Evolutionary conservation across 2,329 filamentous ascomycete species (phyloP).

Genomic region (Penicillium sp.): DNA sequence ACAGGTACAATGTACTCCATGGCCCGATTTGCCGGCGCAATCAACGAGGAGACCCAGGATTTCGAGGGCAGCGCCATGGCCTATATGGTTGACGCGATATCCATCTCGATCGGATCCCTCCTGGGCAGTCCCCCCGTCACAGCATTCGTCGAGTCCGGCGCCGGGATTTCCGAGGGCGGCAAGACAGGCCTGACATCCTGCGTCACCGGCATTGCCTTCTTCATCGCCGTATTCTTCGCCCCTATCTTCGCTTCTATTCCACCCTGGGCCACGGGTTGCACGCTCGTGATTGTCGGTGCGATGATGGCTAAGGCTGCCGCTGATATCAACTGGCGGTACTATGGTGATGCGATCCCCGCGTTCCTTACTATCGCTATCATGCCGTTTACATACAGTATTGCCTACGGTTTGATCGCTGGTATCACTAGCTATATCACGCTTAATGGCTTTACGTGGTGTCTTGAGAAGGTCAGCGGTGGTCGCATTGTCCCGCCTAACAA

Average conservation of each 20-base stretch:
- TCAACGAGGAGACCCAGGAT: constrained; percentile 79
- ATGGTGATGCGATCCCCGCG: constrained; percentile 78
- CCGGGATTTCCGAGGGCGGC: constrained; percentile 83
- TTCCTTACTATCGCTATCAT: constrained; percentile 81
- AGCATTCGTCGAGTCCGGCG: constrained; percentile 84
- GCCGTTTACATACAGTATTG: constrained; percentile 88
- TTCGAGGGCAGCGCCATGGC: constrained; percentile 82
- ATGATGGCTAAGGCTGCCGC: constrained; percentile 77
- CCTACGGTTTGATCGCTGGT: constrained; percentile 79
- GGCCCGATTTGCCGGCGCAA: constrained; percentile 76
- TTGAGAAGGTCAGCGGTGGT: constrained; percentile 65
- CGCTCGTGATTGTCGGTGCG: constrained; percentile 81
- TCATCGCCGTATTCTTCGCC: constrained; percentile 83
- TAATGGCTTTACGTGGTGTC: constrained; percentile 67
- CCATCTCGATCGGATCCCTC: constrained; percentile 75
- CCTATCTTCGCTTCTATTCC: constrained; percentile 88
- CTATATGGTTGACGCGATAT: constrained; percentile 76
- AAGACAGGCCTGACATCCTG: constrained; percentile 82
- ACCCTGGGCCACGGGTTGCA: constrained; percentile 83
- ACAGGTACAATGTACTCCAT: constrained; percentile 87
- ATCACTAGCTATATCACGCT: constrained; percentile 73
- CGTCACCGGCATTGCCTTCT: constrained; percentile 75
- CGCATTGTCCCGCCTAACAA: constrained; percentile 72
- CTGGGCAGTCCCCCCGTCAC: constrained; percentile 79
- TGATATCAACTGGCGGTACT: constrained; percentile 86